Evolutionary conservation across 345 rosid species (phyloP).

Genomic region (Heritiera fomes): DNA sequence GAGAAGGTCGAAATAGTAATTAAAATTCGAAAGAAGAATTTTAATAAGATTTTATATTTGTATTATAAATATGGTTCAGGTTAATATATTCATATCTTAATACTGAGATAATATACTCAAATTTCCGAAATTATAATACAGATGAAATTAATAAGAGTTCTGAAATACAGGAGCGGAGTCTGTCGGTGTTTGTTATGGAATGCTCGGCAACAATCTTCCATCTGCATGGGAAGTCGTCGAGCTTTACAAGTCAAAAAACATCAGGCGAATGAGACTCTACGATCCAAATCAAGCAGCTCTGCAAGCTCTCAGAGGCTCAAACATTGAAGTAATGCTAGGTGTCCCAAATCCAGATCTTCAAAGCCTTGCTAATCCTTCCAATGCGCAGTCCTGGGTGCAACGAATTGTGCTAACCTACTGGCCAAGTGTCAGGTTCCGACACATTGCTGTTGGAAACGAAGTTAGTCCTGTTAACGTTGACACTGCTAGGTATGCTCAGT

Average conservation of each 20-base stretch:
- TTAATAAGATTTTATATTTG: too few species aligned
- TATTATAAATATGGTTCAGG: too few species aligned
- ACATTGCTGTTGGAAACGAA: slow-evolving; percentile 54
- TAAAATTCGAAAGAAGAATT: too few species aligned
- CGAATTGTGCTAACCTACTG: slow-evolving; percentile 33
- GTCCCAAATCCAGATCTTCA: slow-evolving; percentile 44
- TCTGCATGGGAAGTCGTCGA: slow-evolving; percentile 28
- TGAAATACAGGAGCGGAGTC: slow-evolving; percentile 32
- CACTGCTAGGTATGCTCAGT: slow-evolving; percentile 25
- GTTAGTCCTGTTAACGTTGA: slow-evolving; percentile 27
- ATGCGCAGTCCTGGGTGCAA: slow-evolving; percentile 43
- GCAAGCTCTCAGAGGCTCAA: slow-evolving; percentile 43
- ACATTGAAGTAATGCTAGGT: slow-evolving; percentile 45
- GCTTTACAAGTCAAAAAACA: slow-evolving; percentile 40
- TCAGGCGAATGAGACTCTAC: slow-evolving; percentile 45
- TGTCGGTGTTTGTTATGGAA: slow-evolving; percentile 50
- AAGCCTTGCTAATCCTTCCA: slow-evolving; percentile 31
- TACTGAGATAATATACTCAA: too few species aligned
- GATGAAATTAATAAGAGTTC: not conserved
- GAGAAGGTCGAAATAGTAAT: too few species aligned
- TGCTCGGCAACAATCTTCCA: slow-evolving; percentile 55
- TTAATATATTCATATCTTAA: too few species aligned
- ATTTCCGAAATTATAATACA: not conserved
- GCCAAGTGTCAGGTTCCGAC: slow-evolving; percentile 36
- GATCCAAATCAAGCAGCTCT: slow-evolving; percentile 42